Evolutionary conservation across 2,329 filamentous ascomycete species (phyloP).

Genomic region (Neodidymelliopsis sp.): DNA sequence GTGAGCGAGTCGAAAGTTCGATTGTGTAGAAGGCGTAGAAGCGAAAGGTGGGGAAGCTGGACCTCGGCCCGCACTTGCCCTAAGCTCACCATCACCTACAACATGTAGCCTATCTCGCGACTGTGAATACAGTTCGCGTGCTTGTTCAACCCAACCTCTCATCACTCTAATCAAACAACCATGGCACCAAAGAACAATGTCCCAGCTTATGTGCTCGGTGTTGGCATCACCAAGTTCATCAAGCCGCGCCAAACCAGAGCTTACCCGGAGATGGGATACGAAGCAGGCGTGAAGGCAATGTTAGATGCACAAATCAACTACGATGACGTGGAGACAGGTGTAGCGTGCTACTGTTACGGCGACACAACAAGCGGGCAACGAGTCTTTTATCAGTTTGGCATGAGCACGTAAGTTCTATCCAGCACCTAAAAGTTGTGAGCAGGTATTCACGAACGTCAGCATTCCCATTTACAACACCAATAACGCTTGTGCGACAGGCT

Average conservation of each 20-base stretch:
- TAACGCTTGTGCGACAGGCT: slow-evolving; percentile 96
- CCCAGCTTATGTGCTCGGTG: slow-evolving; percentile 84
- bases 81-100: slow-evolving; percentile 2
- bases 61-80: slow-evolving; percentile 15
- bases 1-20: slow-evolving; percentile 9
- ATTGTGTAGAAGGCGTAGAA: not conserved
- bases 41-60: slow-evolving; percentile 14
- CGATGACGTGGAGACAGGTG: slow-evolving; percentile 90
- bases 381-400: slow-evolving; percentile 97
- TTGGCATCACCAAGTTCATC: slow-evolving; percentile 99
- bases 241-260: slow-evolving; percentile 91
- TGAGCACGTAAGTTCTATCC: slow-evolving; percentile 64
- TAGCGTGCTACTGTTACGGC: slow-evolving; percentile 96
- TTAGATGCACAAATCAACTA: slow-evolving; percentile 86
- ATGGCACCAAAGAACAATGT: slow-evolving; percentile 41
- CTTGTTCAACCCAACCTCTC: not conserved
- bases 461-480: slow-evolving; percentile 98
- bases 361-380: slow-evolving; percentile 93
- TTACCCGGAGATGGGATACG: slow-evolving; percentile 91
- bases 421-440: slow-evolving; percentile 39
- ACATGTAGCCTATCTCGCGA: not conserved
- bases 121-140: too few relatives aligned
- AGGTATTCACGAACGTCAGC: slow-evolving; percentile 18
- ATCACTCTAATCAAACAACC: not conserved
- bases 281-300: slow-evolving; percentile 88